These are phyloP conservation scores for Hypoxylon sp. DNA, from an alignment of 2,329 filamentous ascomycete species.

Conservation along the genomic window DNA sequence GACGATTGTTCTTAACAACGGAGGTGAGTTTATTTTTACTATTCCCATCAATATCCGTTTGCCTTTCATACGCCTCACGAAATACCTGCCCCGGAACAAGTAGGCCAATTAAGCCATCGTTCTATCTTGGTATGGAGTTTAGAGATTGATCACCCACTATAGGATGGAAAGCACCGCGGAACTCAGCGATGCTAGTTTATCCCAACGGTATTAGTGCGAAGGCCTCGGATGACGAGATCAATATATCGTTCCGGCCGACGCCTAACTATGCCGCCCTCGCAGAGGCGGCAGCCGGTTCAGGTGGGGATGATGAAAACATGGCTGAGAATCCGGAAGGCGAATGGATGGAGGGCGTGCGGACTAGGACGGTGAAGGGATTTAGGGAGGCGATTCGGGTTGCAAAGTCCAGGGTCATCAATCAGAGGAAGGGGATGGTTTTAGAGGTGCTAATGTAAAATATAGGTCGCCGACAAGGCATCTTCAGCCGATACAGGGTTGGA, in stretches of 20 bases:
- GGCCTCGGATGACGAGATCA: conserved; percentile 39
- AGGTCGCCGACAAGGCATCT: too few relatives aligned
- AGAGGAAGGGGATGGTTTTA: conserved; percentile 36
- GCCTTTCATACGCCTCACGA: neutral
- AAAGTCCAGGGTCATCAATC: conserved; percentile 22
- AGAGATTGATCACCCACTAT: neutral
- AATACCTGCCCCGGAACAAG: neutral
- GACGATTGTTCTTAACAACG: conserved; percentile 60
- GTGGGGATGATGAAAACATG: conserved; percentile 21
- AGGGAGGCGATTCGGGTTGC: conserved; percentile 27
- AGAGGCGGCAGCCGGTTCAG: conserved; percentile 39
- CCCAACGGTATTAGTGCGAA: conserved; percentile 32
- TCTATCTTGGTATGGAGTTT: neutral
- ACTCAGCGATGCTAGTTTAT: conserved; percentile 40
- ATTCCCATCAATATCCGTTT: neutral
- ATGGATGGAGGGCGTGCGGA: conserved; percentile 37
- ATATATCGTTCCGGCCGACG: conserved; percentile 40
- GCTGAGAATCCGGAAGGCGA: neutral
- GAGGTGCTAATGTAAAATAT: conserved; percentile 38
- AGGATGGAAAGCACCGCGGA: conserved; percentile 42
- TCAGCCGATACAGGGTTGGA: neutral
- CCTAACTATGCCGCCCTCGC: conserved; percentile 41
- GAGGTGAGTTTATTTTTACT: conserved; percentile 48
- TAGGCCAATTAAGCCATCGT: neutral
- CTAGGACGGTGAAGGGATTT: conserved; percentile 29